Evolutionary conservation across 2,329 filamentous ascomycete genomes (phyloP).

Genomic region (Calonectria montana): DNA sequence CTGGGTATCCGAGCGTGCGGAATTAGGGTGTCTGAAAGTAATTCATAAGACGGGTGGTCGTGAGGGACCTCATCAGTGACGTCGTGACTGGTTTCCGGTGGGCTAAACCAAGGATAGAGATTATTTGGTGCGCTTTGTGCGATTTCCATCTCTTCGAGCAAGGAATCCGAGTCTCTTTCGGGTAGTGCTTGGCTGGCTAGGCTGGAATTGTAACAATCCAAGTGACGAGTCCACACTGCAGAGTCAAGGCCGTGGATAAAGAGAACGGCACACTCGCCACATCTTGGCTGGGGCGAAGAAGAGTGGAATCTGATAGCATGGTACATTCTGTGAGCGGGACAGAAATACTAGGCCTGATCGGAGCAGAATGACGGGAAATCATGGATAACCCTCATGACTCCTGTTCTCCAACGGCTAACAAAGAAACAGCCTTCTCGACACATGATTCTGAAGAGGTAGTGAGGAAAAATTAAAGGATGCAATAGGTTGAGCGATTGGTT

Average conservation of each 20-base stretch:
- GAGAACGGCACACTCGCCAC: slow-evolving; percentile 49
- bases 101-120: not conserved
- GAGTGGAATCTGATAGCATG: slow-evolving; percentile 40
- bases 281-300: slow-evolving; percentile 41
- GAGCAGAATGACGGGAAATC: slow-evolving; percentile 2
- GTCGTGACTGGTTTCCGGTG: not conserved
- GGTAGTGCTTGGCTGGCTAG: slow-evolving; percentile 13
- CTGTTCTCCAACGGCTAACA: not conserved
- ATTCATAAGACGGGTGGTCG: slow-evolving; percentile 38
- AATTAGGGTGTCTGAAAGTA: slow-evolving; percentile 34
- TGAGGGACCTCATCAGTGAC: slow-evolving; percentile 33
- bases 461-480: not conserved
- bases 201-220: slow-evolving; percentile 27
- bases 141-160: slow-evolving; percentile 14
- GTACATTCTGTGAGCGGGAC: slow-evolving; percentile 42
- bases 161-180: not conserved
- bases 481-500: not conserved
- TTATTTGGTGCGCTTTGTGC: not conserved
- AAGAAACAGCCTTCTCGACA: slow-evolving; percentile 44
- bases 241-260: slow-evolving; percentile 35
- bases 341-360: slow-evolving; percentile 46
- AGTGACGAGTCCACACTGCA: slow-evolving; percentile 34
- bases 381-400: slow-evolving; percentile 31
- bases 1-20: slow-evolving; percentile 33
- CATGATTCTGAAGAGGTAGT: slow-evolving; percentile 17